phyloP scores from a whole-genome alignment of 2,329 filamentous ascomycete species.

The Tolypocladium nubicola region DNA sequence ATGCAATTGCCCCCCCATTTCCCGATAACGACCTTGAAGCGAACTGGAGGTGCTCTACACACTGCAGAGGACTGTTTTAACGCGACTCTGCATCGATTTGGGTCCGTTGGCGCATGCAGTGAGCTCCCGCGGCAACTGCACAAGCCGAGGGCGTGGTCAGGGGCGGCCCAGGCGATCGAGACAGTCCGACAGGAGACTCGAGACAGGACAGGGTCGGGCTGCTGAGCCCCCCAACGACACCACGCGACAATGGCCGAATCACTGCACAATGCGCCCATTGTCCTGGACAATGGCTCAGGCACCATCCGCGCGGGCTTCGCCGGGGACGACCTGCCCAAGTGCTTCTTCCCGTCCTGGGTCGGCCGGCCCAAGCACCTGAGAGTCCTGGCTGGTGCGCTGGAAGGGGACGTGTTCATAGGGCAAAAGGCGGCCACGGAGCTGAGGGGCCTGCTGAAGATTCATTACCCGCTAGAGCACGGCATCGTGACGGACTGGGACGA shows the following conservation, averaged over 20 bases:
- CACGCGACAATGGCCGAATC: constrained; percentile 39
- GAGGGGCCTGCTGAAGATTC: constrained; percentile 87
- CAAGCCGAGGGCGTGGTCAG: background rate
- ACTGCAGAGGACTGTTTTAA: no score
- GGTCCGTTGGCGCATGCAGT: background rate
- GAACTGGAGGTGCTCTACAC: background rate
- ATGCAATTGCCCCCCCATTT: background rate
- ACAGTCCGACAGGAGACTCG: background rate
- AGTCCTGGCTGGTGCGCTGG: constrained; percentile 89
- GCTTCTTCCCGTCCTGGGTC: constrained; percentile 95
- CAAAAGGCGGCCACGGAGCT: constrained; percentile 79
- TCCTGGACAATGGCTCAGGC: constrained; percentile 97
- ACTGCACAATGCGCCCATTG: constrained; percentile 94
- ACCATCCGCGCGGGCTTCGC: constrained; percentile 96
- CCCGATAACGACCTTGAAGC: background rate
- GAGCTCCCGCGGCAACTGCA: background rate
- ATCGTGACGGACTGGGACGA: constrained; percentile 99
- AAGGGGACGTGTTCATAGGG: constrained; percentile 96
- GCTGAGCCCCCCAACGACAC: background rate
- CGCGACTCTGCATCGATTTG: background rate
- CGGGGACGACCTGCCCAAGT: constrained; percentile 90
- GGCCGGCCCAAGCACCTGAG: constrained; percentile 90
- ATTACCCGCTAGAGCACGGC: constrained; percentile 91
- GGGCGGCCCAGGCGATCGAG: background rate
- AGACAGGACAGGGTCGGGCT: background rate